These are phyloP conservation scores for Mycena filopes DNA, from an alignment of 768 basidiomycete species.

Conservation along the genomic window DNA sequence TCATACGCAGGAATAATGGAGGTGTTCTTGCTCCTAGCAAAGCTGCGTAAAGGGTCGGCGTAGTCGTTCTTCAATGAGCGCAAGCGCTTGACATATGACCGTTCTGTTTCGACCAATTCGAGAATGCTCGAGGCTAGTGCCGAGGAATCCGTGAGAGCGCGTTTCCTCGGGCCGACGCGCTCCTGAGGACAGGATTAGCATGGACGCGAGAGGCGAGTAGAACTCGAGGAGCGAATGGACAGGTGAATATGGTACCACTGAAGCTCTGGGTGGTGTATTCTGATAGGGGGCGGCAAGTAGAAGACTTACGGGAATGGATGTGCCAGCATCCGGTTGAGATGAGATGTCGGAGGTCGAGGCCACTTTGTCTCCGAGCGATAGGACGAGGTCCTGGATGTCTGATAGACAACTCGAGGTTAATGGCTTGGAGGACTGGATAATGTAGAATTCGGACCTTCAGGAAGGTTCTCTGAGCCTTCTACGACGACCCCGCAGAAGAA, in stretches of 20 bases:
- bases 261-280: slow-evolving; percentile 7
- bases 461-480: slow-evolving; percentile 80
- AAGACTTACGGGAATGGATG: slow-evolving; percentile 56
- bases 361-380: slow-evolving; percentile 79
- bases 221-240: not conserved
- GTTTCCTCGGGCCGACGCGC: slow-evolving; percentile 58
- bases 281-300: slow-evolving; percentile 8
- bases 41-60: slow-evolving; percentile 90
- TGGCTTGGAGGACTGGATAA: slow-evolving; percentile 17
- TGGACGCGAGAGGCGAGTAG: slow-evolving; percentile 8
- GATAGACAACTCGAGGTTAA: slow-evolving; percentile 24
- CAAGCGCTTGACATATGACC: slow-evolving; percentile 87
- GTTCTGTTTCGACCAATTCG: slow-evolving; percentile 90
- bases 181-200: slow-evolving; percentile 43
- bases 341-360: slow-evolving; percentile 60
- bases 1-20: slow-evolving; percentile 91
- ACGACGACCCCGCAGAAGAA: slow-evolving; percentile 93
- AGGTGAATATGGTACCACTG: not conserved
- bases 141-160: slow-evolving; percentile 70
- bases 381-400: slow-evolving; percentile 85
- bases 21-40: slow-evolving; percentile 85
- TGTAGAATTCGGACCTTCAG: slow-evolving; percentile 62
- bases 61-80: slow-evolving; percentile 87
- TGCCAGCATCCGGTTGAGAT: slow-evolving; percentile 50
- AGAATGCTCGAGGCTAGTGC: slow-evolving; percentile 80